Percentiles rank a stretch among this genome's conserved stretches.
These are phyloP conservation scores for Rhodosporidiobolus odoratus DNA, from an alignment of 768 basidiomycete species.

Conservation along the genomic window DNA sequence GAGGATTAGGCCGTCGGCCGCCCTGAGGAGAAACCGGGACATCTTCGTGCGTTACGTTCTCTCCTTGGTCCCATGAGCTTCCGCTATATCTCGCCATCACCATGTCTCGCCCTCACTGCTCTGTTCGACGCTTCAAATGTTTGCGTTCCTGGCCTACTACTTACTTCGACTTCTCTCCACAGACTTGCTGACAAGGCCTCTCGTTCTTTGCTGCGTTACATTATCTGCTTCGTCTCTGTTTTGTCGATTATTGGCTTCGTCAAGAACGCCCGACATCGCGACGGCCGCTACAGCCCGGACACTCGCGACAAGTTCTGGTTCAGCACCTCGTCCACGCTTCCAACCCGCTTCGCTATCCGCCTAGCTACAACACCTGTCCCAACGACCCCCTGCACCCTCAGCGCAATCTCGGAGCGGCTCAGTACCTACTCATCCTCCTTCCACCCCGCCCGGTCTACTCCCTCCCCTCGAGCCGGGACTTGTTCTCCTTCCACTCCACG, in stretches of 20 bases:
- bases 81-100: not conserved
- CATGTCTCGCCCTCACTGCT: no score
- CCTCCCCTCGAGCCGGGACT: slow-evolving; percentile 48
- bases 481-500: slow-evolving; percentile 74
- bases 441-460: not conserved
- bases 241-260: slow-evolving; percentile 51
- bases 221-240: not conserved
- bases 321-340: slow-evolving; percentile 58
- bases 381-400: not conserved
- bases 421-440: slow-evolving; percentile 46
- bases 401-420: not conserved
- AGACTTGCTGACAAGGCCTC: no score
- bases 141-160: no score
- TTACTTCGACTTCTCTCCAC: no score
- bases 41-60: slow-evolving; percentile 56
- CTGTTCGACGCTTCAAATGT: slow-evolving; percentile 39
- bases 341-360: slow-evolving; percentile 46
- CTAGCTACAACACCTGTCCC: slow-evolving; percentile 44
- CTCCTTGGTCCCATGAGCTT: not conserved
- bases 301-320: slow-evolving; percentile 64
- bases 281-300: slow-evolving; percentile 61
- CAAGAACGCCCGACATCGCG: slow-evolving; percentile 58
- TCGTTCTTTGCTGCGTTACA: no score
- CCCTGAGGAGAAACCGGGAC: slow-evolving; percentile 42
- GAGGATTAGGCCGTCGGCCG: slow-evolving; percentile 55